These are phyloP conservation scores for Glycine tomentella DNA, from an alignment of 306 rosid species.

Conservation along the genomic window DNA sequence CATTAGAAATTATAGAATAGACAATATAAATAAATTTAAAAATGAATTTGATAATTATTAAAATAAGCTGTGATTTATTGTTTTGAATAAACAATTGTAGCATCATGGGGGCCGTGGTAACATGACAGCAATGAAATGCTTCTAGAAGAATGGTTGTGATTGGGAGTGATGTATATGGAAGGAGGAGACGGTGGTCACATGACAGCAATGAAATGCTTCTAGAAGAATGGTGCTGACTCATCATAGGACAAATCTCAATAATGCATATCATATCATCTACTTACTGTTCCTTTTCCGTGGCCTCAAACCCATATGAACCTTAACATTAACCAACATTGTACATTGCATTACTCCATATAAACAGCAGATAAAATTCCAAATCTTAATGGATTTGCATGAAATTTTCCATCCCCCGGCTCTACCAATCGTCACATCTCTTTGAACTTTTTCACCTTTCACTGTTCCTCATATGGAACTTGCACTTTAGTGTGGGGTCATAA, in stretches of 20 bases:
- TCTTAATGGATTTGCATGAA: background rate
- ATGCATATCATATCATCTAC: background rate
- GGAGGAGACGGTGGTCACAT: too few species aligned
- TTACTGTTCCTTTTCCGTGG: background rate
- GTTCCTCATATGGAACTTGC: background rate
- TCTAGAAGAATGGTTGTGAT: too few species aligned
- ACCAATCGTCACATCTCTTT: constrained; percentile 20
- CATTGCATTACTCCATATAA: too few species aligned
- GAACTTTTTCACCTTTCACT: background rate
- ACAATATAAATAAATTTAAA: too few species aligned
- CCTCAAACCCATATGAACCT: too few species aligned
- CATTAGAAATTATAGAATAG: too few species aligned
- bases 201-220: background rate
- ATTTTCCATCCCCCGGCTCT: background rate
- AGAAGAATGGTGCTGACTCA: background rate
- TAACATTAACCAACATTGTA: too few species aligned
- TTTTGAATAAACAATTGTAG: too few species aligned
- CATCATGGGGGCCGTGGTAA: background rate
- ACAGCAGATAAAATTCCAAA: too few species aligned
- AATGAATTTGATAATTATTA: too few species aligned
- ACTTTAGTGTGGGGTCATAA: background rate
- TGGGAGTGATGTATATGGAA: too few species aligned
- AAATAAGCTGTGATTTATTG: too few species aligned
- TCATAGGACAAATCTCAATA: background rate
- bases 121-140: constrained; percentile 19